Evolutionary conservation across 495 filamentous ascomycete genomes (phyloP), one percentile per base, ranked within the genome.

Genomic region (Chaetomium fimeti): DNA sequence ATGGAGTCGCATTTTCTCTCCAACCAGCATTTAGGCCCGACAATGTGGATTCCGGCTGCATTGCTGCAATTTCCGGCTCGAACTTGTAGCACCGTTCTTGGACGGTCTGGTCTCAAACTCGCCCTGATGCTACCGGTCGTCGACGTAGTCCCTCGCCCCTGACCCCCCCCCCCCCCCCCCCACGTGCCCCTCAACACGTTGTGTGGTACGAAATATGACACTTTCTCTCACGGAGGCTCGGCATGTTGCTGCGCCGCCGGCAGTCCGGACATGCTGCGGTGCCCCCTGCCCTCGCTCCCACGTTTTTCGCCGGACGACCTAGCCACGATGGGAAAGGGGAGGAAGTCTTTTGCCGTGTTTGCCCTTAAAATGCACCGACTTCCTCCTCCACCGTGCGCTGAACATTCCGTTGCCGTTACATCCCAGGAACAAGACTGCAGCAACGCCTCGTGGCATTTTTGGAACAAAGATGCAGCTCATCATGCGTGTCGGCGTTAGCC

Each of bases 401-500:
- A 45, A 16, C n/a, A n/a, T n/a, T 60, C 22, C 49, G 24, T 20
- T 47, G 15, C 16, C 40, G 40, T 43, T 20, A 49, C 45, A 49
- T n/a, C 9, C 20, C 20, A 49, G 45, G n/a, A 54, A 32, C 51
- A 5, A 36, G 5, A 54, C 51, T 54, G 27, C 51, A 54, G 15
- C 32, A 40, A 27, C n/a, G 5, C 51, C 51, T 54, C 51, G 51
- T 56, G 38, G 38, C 51, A 42, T 40, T 53, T 20, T 27, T 45
- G 27, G 60, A 3, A 18, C 0, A 20, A 47, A 47, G 24, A 61
- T 61, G 49, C 60, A 62, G 7, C 51, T 22, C 15, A 62, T 56
- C 60, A 45, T 62, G 49, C 60, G 48, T 13, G 38, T 25, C 22
- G 49, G 16, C 1, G 24, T 62, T 22, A 42, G 60, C 60, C 49